Conservation (phyloP, 2,329 filamentous ascomycete genomes). For the Alternaria tenuissima region DNA sequence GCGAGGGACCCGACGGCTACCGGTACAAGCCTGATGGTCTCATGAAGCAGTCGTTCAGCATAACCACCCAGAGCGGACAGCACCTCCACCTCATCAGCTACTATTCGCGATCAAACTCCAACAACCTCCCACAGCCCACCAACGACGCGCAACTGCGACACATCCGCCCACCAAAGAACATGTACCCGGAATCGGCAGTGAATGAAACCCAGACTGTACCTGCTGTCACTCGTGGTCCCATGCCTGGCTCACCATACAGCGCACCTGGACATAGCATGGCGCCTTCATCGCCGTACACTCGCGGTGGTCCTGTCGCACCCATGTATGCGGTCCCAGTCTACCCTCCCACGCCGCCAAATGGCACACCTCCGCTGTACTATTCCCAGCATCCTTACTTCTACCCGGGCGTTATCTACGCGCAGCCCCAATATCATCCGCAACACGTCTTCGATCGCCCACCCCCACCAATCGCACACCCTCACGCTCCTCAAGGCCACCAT, state of each 20-base stretch:
- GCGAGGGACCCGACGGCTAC: constrained; percentile 63
- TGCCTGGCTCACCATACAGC: constrained; percentile 65
- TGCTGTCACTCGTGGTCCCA: constrained; percentile 78
- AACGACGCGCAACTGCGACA: constrained; percentile 80
- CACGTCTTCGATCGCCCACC: constrained; percentile 48
- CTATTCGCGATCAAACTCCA: constrained; percentile 81
- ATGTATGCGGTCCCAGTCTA: constrained; percentile 52
- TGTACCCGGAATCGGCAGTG: constrained; percentile 96
- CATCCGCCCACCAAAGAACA: constrained; percentile 88
- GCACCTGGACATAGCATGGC: constrained; percentile 61
- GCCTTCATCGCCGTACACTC: constrained; percentile 61
- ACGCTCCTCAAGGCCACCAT: constrained; percentile 45
- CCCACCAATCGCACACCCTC: constrained; percentile 50
- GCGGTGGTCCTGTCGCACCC: constrained; percentile 51
- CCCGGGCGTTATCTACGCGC: constrained; percentile 45
- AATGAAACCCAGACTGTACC: constrained; percentile 84
- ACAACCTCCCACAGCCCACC: constrained; percentile 81
- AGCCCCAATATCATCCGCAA: constrained; percentile 39
- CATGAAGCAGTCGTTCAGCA: constrained; percentile 99
- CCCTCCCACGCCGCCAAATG: constrained; percentile 53
- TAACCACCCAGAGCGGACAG: constrained; percentile 88
- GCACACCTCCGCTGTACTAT: constrained; percentile 53
- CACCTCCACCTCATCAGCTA: constrained; percentile 98
- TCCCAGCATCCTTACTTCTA: constrained; percentile 46
- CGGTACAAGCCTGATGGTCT: constrained; percentile 83